Conservation (phyloP, 441 rosid species). For the Pelargonium cotyledonis region DNA sequence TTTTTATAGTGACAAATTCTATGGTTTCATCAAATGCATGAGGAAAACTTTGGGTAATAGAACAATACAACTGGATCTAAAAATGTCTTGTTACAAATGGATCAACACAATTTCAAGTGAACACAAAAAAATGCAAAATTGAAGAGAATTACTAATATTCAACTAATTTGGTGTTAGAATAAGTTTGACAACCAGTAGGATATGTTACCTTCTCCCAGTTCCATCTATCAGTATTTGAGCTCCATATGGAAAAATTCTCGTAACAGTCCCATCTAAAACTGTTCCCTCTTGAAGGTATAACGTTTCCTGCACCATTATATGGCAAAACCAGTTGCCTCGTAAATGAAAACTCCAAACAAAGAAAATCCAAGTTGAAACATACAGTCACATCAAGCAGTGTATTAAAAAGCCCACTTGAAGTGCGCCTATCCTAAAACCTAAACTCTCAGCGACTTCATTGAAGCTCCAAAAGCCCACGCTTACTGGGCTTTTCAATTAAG, state of each 20-base stretch:
- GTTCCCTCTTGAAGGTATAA: conserved; percentile 71
- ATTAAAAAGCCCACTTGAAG: too few relatives aligned
- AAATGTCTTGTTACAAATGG: too few relatives aligned
- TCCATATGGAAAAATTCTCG: conserved; percentile 72
- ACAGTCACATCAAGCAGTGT: too few relatives aligned
- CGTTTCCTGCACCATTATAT: conserved; percentile 51
- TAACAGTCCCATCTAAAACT: conserved; percentile 76
- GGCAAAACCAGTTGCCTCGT: conserved; percentile 11
- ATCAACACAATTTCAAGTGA: too few relatives aligned
- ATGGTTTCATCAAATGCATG: too few relatives aligned
- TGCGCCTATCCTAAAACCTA: too few relatives aligned
- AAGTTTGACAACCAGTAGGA: conserved; percentile 8
- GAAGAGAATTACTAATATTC: background rate
- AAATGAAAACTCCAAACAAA: background rate
- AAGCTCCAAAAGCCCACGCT: background rate
- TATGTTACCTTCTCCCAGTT: conserved; percentile 66
- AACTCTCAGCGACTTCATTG: too few relatives aligned
- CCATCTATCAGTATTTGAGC: conserved; percentile 77
- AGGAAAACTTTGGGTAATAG: too few relatives aligned
- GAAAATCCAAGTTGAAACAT: background rate
- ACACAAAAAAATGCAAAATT: too few relatives aligned
- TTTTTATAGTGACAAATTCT: too few relatives aligned
- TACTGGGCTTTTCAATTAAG: too few relatives aligned
- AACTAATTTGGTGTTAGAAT: conserved; percentile 1
- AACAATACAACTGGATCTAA: too few relatives aligned